These are phyloP conservation scores for Arthrobotrys musiformis DNA, from an alignment of 2,329 filamentous ascomycete genomes.

Conservation along the genomic window DNA sequence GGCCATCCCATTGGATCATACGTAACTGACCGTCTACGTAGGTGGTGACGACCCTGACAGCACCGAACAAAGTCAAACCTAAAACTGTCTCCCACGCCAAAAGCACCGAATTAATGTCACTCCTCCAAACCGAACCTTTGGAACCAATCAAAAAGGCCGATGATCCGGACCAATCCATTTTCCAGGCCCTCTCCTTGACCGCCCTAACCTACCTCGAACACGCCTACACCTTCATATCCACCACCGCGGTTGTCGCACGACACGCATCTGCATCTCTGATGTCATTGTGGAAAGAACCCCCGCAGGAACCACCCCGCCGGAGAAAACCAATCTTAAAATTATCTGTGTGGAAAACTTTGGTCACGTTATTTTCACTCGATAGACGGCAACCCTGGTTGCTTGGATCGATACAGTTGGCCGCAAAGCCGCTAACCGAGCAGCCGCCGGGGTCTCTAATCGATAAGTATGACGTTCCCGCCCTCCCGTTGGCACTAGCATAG, in stretches of 20 bases:
- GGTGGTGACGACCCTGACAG: conserved; percentile 36
- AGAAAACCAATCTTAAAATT: conserved; percentile 57
- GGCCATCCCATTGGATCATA: neutral
- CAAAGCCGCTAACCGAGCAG: conserved; percentile 56
- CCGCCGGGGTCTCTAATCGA: conserved; percentile 56
- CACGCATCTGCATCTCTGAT: conserved; percentile 55
- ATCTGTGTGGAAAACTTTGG: conserved; percentile 56
- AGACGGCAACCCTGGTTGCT: conserved; percentile 58
- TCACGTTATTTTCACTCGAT: conserved; percentile 54
- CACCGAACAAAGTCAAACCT: conserved; percentile 48
- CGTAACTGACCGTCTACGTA: conserved; percentile 15
- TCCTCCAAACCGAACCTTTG: conserved; percentile 44
- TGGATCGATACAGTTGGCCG: conserved; percentile 55
- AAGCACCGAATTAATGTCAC: conserved; percentile 51
- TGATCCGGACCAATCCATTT: conserved; percentile 27
- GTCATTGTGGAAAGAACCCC: conserved; percentile 56
- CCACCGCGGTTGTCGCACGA: conserved; percentile 50
- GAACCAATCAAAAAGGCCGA: conserved; percentile 42
- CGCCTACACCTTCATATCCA: conserved; percentile 53
- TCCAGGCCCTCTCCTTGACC: conserved; percentile 25
- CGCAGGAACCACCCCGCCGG: conserved; percentile 31
- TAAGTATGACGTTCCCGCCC: conserved; percentile 44
- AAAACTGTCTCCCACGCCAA: conserved; percentile 46
- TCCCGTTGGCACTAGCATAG: conserved; percentile 9
- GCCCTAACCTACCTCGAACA: conserved; percentile 43